Percentiles rank a stretch among this genome's conserved stretches.
phyloP scores from a whole-genome alignment of 2,329 filamentous ascomycete genomes.

The Aspergillus novoparasiticus region DNA sequence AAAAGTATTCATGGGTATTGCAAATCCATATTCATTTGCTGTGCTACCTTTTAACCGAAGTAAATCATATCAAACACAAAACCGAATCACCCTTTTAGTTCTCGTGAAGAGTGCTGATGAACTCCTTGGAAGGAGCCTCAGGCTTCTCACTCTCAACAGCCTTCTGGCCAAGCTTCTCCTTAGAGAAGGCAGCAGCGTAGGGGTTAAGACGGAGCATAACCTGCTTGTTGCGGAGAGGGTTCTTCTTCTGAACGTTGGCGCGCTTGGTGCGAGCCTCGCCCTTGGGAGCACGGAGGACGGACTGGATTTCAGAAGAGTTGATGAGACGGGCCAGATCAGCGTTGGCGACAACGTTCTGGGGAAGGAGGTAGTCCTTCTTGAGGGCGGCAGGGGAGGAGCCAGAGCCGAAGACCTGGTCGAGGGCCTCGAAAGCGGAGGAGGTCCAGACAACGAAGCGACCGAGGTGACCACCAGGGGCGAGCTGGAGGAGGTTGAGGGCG shows the following conservation, averaged over 20 bases:
- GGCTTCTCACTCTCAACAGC: conserved; percentile 66
- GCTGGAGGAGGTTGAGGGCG: conserved; percentile 96
- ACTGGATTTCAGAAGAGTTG: conserved; percentile 99
- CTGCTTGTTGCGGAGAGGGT: conserved; percentile 98
- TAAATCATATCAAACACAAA: conserved; percentile 24
- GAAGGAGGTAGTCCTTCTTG: conserved; percentile 99
- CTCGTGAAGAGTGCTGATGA: conserved; percentile 56
- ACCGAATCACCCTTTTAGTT: conserved; percentile 44
- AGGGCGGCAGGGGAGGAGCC: conserved; percentile 85
- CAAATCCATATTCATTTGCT: conserved; percentile 30
- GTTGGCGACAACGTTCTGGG: conserved; percentile 88
- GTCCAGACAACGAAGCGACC: conserved; percentile 99
- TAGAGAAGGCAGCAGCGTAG: conserved; percentile 87
- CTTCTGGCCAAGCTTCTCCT: conserved; percentile 79
- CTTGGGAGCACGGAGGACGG: conserved; percentile 88
- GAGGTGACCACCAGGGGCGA: conserved; percentile 97
- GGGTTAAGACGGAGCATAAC: conserved; percentile 98
- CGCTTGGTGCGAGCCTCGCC: conserved; percentile 90
- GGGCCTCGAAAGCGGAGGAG: conserved; percentile 91
- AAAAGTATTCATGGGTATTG: conserved; percentile 24
- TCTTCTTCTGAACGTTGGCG: conserved; percentile 96
- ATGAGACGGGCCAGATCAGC: conserved; percentile 95
- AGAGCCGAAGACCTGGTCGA: conserved; percentile 95
- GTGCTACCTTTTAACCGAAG: conserved; percentile 28
- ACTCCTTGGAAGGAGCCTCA: conserved; percentile 54